Evolutionary conservation across 805 yeast genomes (phyloP), one percentile per base, ranked within the genome.

Genomic region (Hanseniaspora lindneri): DNA sequence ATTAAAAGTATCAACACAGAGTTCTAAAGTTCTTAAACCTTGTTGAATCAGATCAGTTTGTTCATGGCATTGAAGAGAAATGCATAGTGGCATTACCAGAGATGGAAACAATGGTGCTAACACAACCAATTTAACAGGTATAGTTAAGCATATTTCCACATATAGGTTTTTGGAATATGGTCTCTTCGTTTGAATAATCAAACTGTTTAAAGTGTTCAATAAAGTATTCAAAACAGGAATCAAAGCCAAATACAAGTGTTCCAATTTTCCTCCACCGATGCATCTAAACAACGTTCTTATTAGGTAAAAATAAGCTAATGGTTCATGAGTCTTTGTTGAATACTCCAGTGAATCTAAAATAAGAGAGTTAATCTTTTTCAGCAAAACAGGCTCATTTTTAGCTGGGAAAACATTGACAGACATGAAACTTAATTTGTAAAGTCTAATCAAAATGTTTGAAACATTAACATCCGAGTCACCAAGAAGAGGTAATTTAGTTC

Each of bases 191-290:
- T 86, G 82, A 23, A 79, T 72, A 35, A 92, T 78, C 69, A 88
- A 73, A 55, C 84, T 75, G 61, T 89, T 89, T 54, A 92, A 71
- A 2, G 94, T 80, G 54, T 87, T 96, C 36, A 92, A 67, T 36
- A 92, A 67, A 0, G 83, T 86, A 50, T 94, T 97, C 39, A 92
- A 66, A 33, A 92, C 70, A 0, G 98, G 98, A 69, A 87, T 74
- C 17, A 94, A 89, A 53, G 88, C 95, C 56, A 92, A 85, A 67
- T 94, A 94, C 16, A 92, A 69, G 47, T 80, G 79, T 62, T 92
- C 99, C 61, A 92, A 89, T 51, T 97, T 71, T 6, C 98, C 98
- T 44, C 98, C 97, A 29, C 96, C 95, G 41, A 92, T 88, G 58
- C 94, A 83, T 63, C 97, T 73, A 69, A 92, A 92, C 43, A 92